Conservation (phyloP, 2,329 filamentous ascomycete genomes). For the Rutstroemia sp. region DNA sequence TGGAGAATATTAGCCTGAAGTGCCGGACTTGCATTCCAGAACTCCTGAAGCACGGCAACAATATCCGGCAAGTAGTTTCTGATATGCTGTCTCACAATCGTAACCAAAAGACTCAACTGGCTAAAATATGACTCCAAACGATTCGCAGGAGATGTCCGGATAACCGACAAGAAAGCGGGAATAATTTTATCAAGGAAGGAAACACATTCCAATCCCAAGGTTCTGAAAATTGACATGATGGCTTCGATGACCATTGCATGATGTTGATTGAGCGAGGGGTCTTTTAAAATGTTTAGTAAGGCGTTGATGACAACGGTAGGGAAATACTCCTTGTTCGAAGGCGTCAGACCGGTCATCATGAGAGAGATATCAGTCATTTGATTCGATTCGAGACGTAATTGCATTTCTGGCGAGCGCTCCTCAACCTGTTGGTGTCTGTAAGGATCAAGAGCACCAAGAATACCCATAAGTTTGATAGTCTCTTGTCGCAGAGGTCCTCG, state of each 20-base stretch:
- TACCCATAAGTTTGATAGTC: slow-evolving; percentile 94
- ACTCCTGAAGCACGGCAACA: slow-evolving; percentile 78
- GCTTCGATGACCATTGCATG: slow-evolving; percentile 94
- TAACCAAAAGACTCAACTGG: slow-evolving; percentile 85
- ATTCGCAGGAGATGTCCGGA: slow-evolving; percentile 68
- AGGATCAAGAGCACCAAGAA: slow-evolving; percentile 87
- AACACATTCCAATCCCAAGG: slow-evolving; percentile 90
- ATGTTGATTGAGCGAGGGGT: slow-evolving; percentile 81
- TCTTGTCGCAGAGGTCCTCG: slow-evolving; percentile 81
- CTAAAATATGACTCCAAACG: slow-evolving; percentile 95
- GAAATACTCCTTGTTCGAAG: slow-evolving; percentile 97
- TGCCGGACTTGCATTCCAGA: slow-evolving; percentile 74
- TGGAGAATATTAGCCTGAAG: slow-evolving; percentile 88
- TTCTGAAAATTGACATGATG: slow-evolving; percentile 98
- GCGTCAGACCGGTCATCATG: slow-evolving; percentile 95
- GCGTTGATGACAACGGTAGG: slow-evolving; percentile 97
- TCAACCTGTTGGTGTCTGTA: slow-evolving; percentile 96
- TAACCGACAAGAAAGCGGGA: slow-evolving; percentile 85
- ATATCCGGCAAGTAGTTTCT: slow-evolving; percentile 83
- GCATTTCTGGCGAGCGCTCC: slow-evolving; percentile 77
- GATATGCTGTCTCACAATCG: slow-evolving; percentile 94
- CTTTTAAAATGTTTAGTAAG: slow-evolving; percentile 83
- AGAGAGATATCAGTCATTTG: slow-evolving; percentile 87
- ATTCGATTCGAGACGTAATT: slow-evolving; percentile 54
- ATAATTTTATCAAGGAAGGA: slow-evolving; percentile 91